phyloP scores from a whole-genome alignment of 257 asterid genomes.

The Solanum neorickii region DNA sequence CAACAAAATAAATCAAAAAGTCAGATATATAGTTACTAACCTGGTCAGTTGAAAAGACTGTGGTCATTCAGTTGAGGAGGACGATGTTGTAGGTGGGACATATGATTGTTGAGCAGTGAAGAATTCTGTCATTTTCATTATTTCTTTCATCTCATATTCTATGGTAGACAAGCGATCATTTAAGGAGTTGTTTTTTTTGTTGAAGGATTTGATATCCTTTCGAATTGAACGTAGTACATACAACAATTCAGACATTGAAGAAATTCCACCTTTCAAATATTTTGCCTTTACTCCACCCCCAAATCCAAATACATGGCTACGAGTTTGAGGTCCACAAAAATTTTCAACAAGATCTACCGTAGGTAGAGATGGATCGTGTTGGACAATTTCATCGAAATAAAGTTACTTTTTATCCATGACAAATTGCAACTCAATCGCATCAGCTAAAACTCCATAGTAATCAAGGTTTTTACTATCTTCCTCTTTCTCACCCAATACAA shows the following conservation, averaged over 20 bases:
- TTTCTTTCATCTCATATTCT: too few relatives aligned
- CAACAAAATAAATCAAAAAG: background rate
- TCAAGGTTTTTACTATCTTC: background rate
- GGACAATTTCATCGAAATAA: background rate
- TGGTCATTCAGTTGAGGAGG: background rate
- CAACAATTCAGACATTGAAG: too few relatives aligned
- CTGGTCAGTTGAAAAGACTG: background rate
- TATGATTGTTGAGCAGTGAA: background rate
- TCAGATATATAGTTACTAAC: background rate
- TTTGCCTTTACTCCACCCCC: too few relatives aligned
- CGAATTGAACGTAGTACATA: too few relatives aligned
- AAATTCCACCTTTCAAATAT: too few relatives aligned
- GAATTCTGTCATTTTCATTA: background rate
- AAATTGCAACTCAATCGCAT: background rate
- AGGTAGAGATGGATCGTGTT: too few relatives aligned
- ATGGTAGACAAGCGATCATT: background rate
- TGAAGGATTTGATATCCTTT: too few relatives aligned
- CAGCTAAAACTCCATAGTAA: background rate
- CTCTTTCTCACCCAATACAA: background rate
- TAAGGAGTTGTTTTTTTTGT: too few relatives aligned
- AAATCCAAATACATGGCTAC: too few relatives aligned
- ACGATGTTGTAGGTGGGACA: background rate
- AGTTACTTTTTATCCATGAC: background rate
- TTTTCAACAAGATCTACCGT: too few relatives aligned
- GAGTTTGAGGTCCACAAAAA: too few relatives aligned